Conservation (phyloP, 495 filamentous ascomycete species). For the Apiosordaria backusii region DNA sequence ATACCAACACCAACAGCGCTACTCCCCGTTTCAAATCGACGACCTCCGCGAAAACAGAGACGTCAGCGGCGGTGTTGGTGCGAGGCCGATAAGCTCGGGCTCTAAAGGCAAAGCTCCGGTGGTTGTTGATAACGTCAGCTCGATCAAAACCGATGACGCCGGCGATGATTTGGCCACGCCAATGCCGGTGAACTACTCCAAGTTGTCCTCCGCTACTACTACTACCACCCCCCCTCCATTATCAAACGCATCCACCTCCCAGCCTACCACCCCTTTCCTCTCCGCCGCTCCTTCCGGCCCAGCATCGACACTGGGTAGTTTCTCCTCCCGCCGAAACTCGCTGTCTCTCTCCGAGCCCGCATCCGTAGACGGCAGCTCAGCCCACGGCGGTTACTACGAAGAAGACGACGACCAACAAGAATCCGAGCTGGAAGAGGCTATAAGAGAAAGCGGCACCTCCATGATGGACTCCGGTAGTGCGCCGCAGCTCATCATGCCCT, state of each 20-base stretch:
- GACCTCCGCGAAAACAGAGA: conserved; percentile 8
- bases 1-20: background rate
- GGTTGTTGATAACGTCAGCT: background rate
- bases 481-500: conserved; percentile 96
- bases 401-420: conserved; percentile 37
- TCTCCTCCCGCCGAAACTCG: conserved; percentile 56
- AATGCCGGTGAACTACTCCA: background rate
- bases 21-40: conserved; percentile 9
- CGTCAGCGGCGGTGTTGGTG: background rate
- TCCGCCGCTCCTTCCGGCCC: conserved; percentile 48
- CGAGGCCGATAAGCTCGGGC: conserved; percentile 1
- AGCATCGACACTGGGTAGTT: conserved; percentile 44
- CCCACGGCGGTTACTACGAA: conserved; percentile 25
- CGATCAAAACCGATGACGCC: background rate
- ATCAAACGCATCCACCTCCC: conserved; percentile 14
- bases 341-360: conserved; percentile 48
- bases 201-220: background rate
- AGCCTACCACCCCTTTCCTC: conserved; percentile 55
- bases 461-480: conserved; percentile 52
- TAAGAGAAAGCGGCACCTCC: background rate
- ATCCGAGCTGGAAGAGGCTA: background rate
- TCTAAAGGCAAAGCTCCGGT: conserved; percentile 12
- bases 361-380: conserved; percentile 20
- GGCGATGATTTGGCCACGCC: background rate
- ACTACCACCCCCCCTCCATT: background rate